Evolutionary conservation across 2,329 filamentous ascomycete genomes (phyloP).

Genomic region (Cadophora malorum): DNA sequence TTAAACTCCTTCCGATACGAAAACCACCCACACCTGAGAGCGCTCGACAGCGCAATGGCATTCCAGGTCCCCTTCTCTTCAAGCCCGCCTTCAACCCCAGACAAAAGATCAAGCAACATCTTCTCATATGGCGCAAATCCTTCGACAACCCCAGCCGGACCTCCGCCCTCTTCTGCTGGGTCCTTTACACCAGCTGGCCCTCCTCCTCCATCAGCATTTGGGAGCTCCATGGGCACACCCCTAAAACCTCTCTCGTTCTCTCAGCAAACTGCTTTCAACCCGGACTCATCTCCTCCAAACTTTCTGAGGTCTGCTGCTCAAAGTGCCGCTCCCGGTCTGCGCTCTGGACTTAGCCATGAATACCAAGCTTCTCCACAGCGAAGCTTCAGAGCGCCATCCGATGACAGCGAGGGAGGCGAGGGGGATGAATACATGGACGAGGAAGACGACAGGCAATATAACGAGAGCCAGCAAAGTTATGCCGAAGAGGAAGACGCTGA

Average conservation of each 20-base stretch:
- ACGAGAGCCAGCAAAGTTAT: slow-evolving; percentile 14
- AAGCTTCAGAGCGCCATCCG: slow-evolving; percentile 49
- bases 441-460: slow-evolving; percentile 40
- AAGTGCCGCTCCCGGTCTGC: slow-evolving; percentile 42
- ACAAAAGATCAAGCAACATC: slow-evolving; percentile 40
- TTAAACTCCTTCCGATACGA: background rate
- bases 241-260: slow-evolving; percentile 46
- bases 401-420: slow-evolving; percentile 50
- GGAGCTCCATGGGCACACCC: slow-evolving; percentile 52
- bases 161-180: slow-evolving; percentile 56
- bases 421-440: slow-evolving; percentile 49
- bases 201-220: slow-evolving; percentile 57
- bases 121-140: slow-evolving; percentile 46
- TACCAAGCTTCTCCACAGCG: slow-evolving; percentile 44
- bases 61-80: slow-evolving; percentile 41
- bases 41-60: slow-evolving; percentile 23
- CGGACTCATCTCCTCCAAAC: slow-evolving; percentile 33
- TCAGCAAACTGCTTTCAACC: slow-evolving; percentile 42
- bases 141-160: slow-evolving; percentile 64
- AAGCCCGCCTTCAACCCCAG: slow-evolving; percentile 47
- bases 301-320: slow-evolving; percentile 31
- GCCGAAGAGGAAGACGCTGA: slow-evolving; percentile 41
- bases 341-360: slow-evolving; percentile 59
- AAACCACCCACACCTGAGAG: background rate
- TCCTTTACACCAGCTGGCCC: slow-evolving; percentile 63